Evolutionary conservation across 228 moss, liverwort and hornwort genomes (phyloP), one percentile per base, ranked within the genome.

Genomic region (Sphagnum magellanicum): DNA sequence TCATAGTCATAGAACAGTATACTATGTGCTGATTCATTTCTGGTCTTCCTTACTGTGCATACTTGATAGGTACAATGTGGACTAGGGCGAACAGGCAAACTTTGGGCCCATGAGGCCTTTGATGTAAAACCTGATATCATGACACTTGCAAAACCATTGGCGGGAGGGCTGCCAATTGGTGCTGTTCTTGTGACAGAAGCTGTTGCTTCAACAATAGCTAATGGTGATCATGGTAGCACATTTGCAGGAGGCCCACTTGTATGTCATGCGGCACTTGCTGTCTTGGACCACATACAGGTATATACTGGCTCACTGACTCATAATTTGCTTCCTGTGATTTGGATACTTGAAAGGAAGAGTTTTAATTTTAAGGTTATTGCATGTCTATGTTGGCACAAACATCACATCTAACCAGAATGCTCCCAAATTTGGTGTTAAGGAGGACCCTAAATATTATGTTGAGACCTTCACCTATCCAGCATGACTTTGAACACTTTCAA

Each of bases 181-280:
- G 89, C 89, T n/a, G 85, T 92, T 12, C 72, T 87, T 5, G 84
- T 89, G 32, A 89, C 77, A 12, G 72, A 87, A 53, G 77, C 78
- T 5, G 80, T 92, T 14, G 79, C 89, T 8, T 79, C 81, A 0
- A 63, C 79, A 2, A 82, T 92, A 4, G 57, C 75, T 16, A 69
- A 75, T 6, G 87, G 89, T 68, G 89, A 92, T 67, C 92, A 92
- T 69, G 89, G 85, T 16, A 89, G 89, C 60, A 89, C 87, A 5
- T 87, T 87, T 71, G 85, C 89, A 5, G 85, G 87, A 9, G 87
- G 87, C 4, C 87, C 89, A 10, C 70, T 89, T 64, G 83, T 92
- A 48, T 89, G 89, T 63, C 72, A 81, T 48, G 89, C 83, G 12
- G 87, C 89, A 15, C 76, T 89, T 16, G 83, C 85, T 49, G 89